Percentiles rank a stretch among this genome's conserved stretches.
Conservation (phyloP, 2,329 filamentous ascomycete species). For the Cladosporium sp. region DNA sequence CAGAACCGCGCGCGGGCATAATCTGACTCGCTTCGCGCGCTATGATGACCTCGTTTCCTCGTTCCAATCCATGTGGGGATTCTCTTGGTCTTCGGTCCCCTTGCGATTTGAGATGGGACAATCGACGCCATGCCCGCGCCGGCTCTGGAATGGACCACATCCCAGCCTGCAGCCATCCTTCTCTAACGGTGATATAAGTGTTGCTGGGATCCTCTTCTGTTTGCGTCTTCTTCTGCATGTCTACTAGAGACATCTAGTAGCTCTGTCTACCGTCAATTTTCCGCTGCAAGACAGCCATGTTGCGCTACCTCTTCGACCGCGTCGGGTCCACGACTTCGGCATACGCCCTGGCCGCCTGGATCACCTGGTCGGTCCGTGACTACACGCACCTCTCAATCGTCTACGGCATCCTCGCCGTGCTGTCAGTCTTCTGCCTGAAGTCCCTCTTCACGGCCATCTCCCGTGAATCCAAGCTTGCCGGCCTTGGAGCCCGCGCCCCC, state of each 20-base stretch:
- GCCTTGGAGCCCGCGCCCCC: constrained; percentile 44
- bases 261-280: neutral
- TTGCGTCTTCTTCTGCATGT: no score
- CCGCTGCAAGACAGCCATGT: constrained; percentile 2
- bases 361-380: constrained; percentile 12
- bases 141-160: no score
- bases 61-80: no score
- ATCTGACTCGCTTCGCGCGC: no score
- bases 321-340: constrained; percentile 16
- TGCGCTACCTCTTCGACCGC: constrained; percentile 19
- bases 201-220: neutral
- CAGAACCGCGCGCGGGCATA: no score
- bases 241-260: no score
- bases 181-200: neutral
- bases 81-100: no score
- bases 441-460: constrained; percentile 24
- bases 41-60: no score
- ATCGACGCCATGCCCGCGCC: no score
- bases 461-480: constrained; percentile 35
- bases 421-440: constrained; percentile 17
- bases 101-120: no score
- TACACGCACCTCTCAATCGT: constrained; percentile 15
- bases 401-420: constrained; percentile 15
- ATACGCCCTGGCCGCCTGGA: constrained; percentile 11
- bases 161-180: no score